These are phyloP conservation scores for Hypsizygus marmoreus DNA, from an alignment of 768 basidiomycete genomes.

Conservation along the genomic window DNA sequence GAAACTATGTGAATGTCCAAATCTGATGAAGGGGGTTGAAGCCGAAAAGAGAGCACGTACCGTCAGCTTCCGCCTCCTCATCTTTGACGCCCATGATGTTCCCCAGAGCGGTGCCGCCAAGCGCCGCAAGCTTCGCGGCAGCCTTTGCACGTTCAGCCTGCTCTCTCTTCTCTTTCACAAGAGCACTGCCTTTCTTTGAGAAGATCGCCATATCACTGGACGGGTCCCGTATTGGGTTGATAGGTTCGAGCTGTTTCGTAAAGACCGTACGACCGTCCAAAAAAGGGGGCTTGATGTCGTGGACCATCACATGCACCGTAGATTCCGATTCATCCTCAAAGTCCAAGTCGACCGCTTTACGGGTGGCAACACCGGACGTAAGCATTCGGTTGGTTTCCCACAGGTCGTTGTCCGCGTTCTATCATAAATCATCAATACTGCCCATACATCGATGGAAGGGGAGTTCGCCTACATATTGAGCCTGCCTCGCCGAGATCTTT, in stretches of 20 bases:
- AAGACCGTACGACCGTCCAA: slow-evolving; percentile 95
- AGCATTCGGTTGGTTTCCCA: slow-evolving; percentile 99
- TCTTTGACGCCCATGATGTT: slow-evolving; percentile 98
- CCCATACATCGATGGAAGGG: neutral
- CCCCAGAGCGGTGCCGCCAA: slow-evolving; percentile 92
- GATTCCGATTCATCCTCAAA: slow-evolving; percentile 97
- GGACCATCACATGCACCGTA: slow-evolving; percentile 96
- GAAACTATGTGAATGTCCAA: slow-evolving; percentile 81
- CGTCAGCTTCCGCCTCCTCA: slow-evolving; percentile 90
- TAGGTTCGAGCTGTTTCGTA: slow-evolving; percentile 95
- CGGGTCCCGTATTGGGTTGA: slow-evolving; percentile 92
- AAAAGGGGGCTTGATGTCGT: slow-evolving; percentile 97
- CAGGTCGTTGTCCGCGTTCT: slow-evolving; percentile 97
- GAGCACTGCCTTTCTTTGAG: slow-evolving; percentile 92
- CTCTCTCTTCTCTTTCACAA: slow-evolving; percentile 95
- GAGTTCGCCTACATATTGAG: slow-evolving; percentile 78
- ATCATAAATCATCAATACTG: slow-evolving; percentile 18
- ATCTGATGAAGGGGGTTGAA: slow-evolving; percentile 39
- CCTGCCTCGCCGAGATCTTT: slow-evolving; percentile 91
- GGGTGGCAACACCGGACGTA: slow-evolving; percentile 91
- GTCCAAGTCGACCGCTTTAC: slow-evolving; percentile 85
- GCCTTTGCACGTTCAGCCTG: slow-evolving; percentile 96
- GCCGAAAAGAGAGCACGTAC: slow-evolving; percentile 47
- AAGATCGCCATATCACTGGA: slow-evolving; percentile 96
- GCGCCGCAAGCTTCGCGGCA: slow-evolving; percentile 89